These are phyloP conservation scores for Onygenales sp. DNA, from an alignment of 2,329 filamentous ascomycete genomes.

Conservation along the genomic window DNA sequence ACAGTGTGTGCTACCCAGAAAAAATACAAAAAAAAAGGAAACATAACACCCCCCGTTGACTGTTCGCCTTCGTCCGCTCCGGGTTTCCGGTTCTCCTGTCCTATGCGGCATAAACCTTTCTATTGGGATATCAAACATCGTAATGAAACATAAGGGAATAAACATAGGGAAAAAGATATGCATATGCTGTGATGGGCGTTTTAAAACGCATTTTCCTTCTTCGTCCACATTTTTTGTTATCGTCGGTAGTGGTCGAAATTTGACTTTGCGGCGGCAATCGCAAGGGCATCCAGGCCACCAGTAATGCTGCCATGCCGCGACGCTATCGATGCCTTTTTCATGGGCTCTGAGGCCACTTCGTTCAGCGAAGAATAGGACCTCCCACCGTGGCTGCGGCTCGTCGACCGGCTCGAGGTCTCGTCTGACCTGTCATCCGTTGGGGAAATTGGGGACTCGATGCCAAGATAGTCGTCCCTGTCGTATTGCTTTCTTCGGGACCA, in stretches of 20 bases:
- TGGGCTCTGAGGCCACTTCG: neutral
- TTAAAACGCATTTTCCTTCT: neutral
- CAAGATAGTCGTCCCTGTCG: conserved; percentile 1
- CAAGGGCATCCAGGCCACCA: conserved; percentile 6
- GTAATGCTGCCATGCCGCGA: conserved; percentile 6
- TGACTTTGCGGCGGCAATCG: conserved; percentile 6
- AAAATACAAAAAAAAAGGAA: neutral
- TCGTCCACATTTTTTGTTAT: neutral
- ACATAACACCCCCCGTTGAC: neutral
- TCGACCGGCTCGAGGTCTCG: conserved; percentile 3
- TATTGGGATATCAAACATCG: neutral
- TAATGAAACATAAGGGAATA: conserved; percentile 4
- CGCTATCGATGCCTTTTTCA: neutral
- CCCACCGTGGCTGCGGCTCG: conserved; percentile 1
- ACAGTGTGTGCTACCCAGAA: neutral
- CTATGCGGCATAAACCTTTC: neutral
- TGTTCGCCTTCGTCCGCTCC: neutral
- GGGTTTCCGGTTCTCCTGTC: neutral
- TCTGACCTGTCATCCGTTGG: conserved; percentile 2
- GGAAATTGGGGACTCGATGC: neutral
- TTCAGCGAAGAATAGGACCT: conserved; percentile 1
- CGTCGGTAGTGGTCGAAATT: conserved; percentile 1
- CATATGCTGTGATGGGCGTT: neutral
- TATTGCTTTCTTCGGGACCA: neutral
- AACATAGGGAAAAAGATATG: conserved; percentile 7